phyloP scores from a whole-genome alignment of 805 yeast species.

The Huiozyma naganishii region DNA sequence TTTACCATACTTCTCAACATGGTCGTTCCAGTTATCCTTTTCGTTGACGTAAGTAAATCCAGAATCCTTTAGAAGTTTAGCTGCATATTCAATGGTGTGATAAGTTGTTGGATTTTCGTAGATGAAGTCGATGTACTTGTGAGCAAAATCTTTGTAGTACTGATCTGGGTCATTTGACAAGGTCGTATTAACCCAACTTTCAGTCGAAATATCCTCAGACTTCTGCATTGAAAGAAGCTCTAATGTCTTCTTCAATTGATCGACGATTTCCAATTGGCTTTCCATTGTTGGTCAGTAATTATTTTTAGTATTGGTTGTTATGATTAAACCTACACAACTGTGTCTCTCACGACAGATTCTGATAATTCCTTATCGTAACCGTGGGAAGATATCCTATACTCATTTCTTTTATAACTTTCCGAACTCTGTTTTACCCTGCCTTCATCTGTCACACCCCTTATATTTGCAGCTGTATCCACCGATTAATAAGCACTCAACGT shows the following conservation, averaged over 20 bases:
- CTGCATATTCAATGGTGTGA: constrained; percentile 53
- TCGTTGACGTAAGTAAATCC: constrained; percentile 64
- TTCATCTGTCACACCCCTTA: not conserved
- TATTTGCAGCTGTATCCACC: constrained; percentile 3
- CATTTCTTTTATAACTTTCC: too few relatives aligned
- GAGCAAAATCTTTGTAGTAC: constrained; percentile 20
- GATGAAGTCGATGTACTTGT: constrained; percentile 62
- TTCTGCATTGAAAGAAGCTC: constrained; percentile 13
- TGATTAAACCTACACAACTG: constrained; percentile 10
- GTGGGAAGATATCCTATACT: too few relatives aligned
- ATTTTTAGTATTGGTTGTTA: not conserved
- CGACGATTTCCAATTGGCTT: constrained; percentile 15
- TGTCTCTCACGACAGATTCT: constrained; percentile 3
- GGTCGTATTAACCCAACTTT: not conserved
- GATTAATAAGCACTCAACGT: constrained; percentile 4
- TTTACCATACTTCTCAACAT: constrained; percentile 34
- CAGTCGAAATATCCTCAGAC: constrained; percentile 1
- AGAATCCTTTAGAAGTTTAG: constrained; percentile 36
- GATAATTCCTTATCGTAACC: too few relatives aligned
- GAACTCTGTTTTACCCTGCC: too few relatives aligned
- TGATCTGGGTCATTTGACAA: not conserved
- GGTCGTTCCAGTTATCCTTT: constrained; percentile 33
- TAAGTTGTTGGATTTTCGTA: constrained; percentile 62
- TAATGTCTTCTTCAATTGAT: constrained; percentile 21
- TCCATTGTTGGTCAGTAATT: not conserved